A percentile compares a stretch with the other conserved stretches of the same genome.
Conservation (phyloP, 2,329 filamentous ascomycete species). For the Neocucurbitaria cava region DNA sequence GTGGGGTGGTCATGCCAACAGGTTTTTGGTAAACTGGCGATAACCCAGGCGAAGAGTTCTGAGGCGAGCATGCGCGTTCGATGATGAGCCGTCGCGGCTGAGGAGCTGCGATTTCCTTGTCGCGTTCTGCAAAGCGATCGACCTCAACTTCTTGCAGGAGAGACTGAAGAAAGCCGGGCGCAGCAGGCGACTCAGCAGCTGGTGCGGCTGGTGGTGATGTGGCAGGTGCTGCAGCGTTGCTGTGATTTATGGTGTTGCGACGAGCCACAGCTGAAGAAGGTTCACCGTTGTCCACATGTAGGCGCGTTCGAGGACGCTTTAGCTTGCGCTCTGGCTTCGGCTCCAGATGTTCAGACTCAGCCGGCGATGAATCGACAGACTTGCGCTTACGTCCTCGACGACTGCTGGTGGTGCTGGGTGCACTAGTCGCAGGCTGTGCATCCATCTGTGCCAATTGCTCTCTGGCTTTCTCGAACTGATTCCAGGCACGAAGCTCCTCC, state of each 20-base stretch:
- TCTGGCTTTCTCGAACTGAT: constrained; percentile 84
- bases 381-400: constrained; percentile 75
- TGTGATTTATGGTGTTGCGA: constrained; percentile 34
- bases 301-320: constrained; percentile 83
- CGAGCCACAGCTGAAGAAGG: constrained; percentile 43
- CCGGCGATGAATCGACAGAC: constrained; percentile 75
- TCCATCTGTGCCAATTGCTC: constrained; percentile 57
- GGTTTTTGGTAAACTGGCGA: constrained; percentile 74
- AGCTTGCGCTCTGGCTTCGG: constrained; percentile 76
- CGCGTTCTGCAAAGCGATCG: constrained; percentile 44
- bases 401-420: constrained; percentile 29
- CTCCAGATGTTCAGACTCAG: constrained; percentile 67
- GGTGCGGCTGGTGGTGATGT: constrained; percentile 23
- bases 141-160: constrained; percentile 86
- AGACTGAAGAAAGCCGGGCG: constrained; percentile 83
- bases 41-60: constrained; percentile 68
- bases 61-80: constrained; percentile 51
- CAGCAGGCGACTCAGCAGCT: constrained; percentile 44
- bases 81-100: constrained; percentile 52
- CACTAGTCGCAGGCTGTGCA: constrained; percentile 24
- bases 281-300: constrained; percentile 63
- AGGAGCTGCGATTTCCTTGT: constrained; percentile 46
- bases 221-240: constrained; percentile 19
- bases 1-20: constrained; percentile 73
- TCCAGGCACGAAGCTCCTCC: constrained; percentile 87